A percentile compares a stretch with the other conserved stretches of the same genome.
Evolutionary conservation across 495 filamentous ascomycete species (phyloP).

Genomic region (Penicillium canariense): DNA sequence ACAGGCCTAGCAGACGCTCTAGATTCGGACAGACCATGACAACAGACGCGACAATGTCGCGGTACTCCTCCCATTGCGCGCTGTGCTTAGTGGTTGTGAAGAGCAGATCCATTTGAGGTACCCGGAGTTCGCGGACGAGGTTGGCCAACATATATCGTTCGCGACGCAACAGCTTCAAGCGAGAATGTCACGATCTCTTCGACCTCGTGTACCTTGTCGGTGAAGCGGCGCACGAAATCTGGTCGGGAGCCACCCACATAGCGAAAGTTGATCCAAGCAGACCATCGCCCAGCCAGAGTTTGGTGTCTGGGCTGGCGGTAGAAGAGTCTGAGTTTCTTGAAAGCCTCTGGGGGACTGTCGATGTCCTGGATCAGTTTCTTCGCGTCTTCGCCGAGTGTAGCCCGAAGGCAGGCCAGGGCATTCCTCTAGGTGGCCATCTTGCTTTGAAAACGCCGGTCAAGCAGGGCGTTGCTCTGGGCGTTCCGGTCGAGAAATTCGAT

Average conservation of each 20-base stretch:
- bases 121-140: slow-evolving; percentile 70
- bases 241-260: background rate
- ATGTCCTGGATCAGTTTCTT: background rate
- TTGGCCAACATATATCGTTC: slow-evolving; percentile 67
- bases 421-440: too few relatives aligned
- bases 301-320: background rate
- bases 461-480: too few relatives aligned
- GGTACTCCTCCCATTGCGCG: slow-evolving; percentile 56
- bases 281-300: background rate
- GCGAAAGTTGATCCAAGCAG: background rate
- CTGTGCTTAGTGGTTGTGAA: slow-evolving; percentile 50
- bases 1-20: slow-evolving; percentile 68
- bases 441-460: too few relatives aligned
- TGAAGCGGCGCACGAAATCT: background rate
- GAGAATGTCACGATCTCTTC: slow-evolving; percentile 17
- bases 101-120: slow-evolving; percentile 55
- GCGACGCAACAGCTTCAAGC: slow-evolving; percentile 69
- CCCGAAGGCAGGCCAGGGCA: background rate
- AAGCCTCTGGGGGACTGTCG: background rate
- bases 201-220: background rate
- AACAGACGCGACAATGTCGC: slow-evolving; percentile 72
- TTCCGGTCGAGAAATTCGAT: too few relatives aligned
- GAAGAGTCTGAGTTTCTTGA: background rate
- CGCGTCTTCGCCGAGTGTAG: background rate
- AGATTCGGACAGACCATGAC: slow-evolving; percentile 87